These are phyloP conservation scores for Aureobasidium mangrovei DNA, from an alignment of 2,329 filamentous ascomycete genomes.

Conservation along the genomic window DNA sequence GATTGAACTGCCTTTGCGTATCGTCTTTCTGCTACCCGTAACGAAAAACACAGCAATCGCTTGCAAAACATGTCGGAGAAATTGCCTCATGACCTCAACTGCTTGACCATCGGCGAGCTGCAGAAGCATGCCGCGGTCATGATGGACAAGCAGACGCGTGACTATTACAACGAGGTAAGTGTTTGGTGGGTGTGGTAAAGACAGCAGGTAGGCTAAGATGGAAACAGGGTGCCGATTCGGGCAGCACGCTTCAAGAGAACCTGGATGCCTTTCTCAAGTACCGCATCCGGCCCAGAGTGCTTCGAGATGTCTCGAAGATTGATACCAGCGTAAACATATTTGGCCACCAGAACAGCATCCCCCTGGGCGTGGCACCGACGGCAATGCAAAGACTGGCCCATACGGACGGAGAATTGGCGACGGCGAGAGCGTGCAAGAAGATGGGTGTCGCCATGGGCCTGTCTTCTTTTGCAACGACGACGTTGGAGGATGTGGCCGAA, in stretches of 20 bases:
- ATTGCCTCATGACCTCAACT: constrained; percentile 30
- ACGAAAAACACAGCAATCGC: too few species aligned
- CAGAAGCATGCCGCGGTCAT: constrained; percentile 29
- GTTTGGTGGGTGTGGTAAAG: background rate
- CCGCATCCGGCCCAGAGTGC: constrained; percentile 33
- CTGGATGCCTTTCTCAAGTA: constrained; percentile 42
- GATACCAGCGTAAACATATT: constrained; percentile 39
- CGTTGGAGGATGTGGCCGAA: constrained; percentile 43
- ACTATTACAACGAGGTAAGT: constrained; percentile 30
- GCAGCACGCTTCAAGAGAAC: constrained; percentile 40
- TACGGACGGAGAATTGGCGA: constrained; percentile 43
- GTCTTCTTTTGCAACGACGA: constrained; percentile 40
- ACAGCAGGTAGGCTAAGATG: background rate
- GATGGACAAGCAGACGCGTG: constrained; percentile 33
- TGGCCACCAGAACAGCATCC: constrained; percentile 37
- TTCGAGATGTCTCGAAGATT: constrained; percentile 32
- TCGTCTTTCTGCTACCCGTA: background rate
- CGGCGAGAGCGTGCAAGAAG: constrained; percentile 40
- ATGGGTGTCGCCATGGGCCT: constrained; percentile 41
- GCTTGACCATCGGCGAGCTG: constrained; percentile 36
- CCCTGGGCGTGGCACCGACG: constrained; percentile 46
- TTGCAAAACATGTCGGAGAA: background rate
- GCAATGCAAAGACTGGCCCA: constrained; percentile 47
- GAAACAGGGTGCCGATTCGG: constrained; percentile 26
- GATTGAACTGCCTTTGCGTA: background rate